Base-by-base conservation (phyloP, 2,329 filamentous ascomycete genomes). In the Emergomyces africanus region DNA sequence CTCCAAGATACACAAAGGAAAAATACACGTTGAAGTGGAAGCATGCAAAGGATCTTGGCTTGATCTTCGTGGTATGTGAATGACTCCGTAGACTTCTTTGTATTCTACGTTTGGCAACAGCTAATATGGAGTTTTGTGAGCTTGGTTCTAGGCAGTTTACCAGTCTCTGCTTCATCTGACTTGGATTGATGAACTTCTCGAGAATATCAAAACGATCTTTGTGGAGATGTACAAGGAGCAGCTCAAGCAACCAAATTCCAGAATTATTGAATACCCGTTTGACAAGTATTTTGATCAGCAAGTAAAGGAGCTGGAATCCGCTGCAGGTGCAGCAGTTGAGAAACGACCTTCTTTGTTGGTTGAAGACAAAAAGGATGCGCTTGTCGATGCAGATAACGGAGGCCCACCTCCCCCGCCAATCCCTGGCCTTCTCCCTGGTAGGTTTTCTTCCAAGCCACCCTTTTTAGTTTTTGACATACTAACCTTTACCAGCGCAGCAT, bases 1-100 rank as follows among this genome's bases (percentile, higher is more conserved):
- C 84, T 15, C 83, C 88, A 18, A 81, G 86, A 0, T 99, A 94
- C 77, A 89, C 84, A 74, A 88, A 89, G 69, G 94, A 97, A 66
- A 90, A 95, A 65, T 95, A 97, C 71, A 97, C 90, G 0, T 73
- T 99, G 65, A 95, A 94, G 76, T 99, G 92, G 89, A 90, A 90
- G 4, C 84, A 88, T 41, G 87, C 87, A 58, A 97, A 96, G 76
- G 94, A 99, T 70, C 78, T 97, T 57, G 90, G 91, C 46, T 77
- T 99, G 64, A 95, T 99, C 64, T 99, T 99, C 74, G 92, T 97
- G 68, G 90, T 95, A 78, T 63, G 84, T 39, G 6, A 4, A 37
- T 35, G 9, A 15, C 37, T n/a, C 9, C 23, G 20, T 20, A 39
- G 15, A 18, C 12, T 14, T 25, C 14, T 48, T 15, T 12, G 0